Evolutionary conservation across 1,139 yeast species (phyloP).

Genomic region (Blastobotrys malaysiensis): DNA sequence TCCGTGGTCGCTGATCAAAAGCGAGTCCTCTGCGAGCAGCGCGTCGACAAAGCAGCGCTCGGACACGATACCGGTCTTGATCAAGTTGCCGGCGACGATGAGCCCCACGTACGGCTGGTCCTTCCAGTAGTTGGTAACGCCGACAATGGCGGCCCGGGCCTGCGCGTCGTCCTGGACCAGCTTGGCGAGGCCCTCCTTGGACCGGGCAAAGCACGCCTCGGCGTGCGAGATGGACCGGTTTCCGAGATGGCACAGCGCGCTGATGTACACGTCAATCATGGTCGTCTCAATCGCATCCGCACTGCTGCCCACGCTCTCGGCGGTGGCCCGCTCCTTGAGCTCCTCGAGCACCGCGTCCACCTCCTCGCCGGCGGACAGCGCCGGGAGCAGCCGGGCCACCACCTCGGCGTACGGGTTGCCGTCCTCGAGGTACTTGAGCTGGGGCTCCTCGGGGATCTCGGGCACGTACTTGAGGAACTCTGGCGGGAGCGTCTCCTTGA

Average conservation of each 20-base stretch:
- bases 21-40: constrained; percentile 11
- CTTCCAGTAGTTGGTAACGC: constrained; percentile 72
- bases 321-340: constrained; percentile 31
- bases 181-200: constrained; percentile 47
- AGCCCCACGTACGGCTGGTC: constrained; percentile 78
- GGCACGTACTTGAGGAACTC: constrained; percentile 61
- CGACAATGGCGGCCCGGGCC: constrained; percentile 34
- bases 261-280: constrained; percentile 57
- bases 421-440: constrained; percentile 35
- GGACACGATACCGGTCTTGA: constrained; percentile 36
- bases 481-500: constrained; percentile 68
- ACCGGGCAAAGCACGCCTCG: constrained; percentile 58
- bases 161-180: constrained; percentile 33
- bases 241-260: constrained; percentile 75
- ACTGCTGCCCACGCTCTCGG: constrained; percentile 25
- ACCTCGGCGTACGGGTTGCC: constrained; percentile 35
- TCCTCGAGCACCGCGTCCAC: constrained; percentile 28
- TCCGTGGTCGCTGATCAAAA: constrained; percentile 10
- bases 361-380: constrained; percentile 24
- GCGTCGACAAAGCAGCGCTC: constrained; percentile 15
- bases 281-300: constrained; percentile 42
- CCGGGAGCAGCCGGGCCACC: constrained; percentile 32
- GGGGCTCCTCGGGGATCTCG: constrained; percentile 42
- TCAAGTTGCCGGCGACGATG: constrained; percentile 60
- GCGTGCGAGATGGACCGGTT: constrained; percentile 88